phyloP scores from a whole-genome alignment of 441 rosid species.

The Kokia cookei region DNA sequence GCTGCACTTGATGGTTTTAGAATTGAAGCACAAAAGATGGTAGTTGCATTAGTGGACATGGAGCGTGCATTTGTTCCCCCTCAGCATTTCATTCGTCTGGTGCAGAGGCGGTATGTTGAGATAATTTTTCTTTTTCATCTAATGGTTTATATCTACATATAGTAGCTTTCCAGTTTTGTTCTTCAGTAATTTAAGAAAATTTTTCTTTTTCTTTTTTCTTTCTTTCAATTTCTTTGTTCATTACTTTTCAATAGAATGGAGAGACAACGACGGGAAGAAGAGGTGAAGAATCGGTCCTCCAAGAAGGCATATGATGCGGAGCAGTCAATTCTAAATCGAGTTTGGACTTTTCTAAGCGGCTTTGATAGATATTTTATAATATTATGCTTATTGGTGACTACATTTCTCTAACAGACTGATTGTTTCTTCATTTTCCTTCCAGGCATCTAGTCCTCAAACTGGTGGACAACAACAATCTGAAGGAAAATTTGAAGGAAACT shows the following conservation, averaged over 20 bases:
- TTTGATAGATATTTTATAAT: neutral
- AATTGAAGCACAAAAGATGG: slow-evolving; percentile 88
- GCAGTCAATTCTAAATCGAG: slow-evolving; percentile 83
- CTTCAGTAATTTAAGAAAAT: neutral
- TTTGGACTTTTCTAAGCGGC: slow-evolving; percentile 24
- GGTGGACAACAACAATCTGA: slow-evolving; percentile 69
- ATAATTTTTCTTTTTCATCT: neutral
- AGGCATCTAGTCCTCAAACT: slow-evolving; percentile 92
- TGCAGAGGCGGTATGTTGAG: slow-evolving; percentile 69
- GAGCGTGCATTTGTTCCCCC: slow-evolving; percentile 99
- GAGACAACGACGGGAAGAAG: slow-evolving; percentile 97
- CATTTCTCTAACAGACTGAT: neutral
- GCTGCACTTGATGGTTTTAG: slow-evolving; percentile 85
- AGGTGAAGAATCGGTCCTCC: slow-evolving; percentile 77
- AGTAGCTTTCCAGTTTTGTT: neutral
- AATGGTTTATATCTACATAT: neutral
- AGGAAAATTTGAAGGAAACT: slow-evolving; percentile 86
- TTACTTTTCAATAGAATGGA: slow-evolving; percentile 67
- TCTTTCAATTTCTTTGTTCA: slow-evolving; percentile 1
- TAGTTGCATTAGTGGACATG: slow-evolving; percentile 95
- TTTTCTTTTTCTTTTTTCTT: neutral
- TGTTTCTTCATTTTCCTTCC: neutral
- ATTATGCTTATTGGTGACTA: neutral
- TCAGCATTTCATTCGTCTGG: slow-evolving; percentile 92
- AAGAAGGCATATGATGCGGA: slow-evolving; percentile 85